Evolutionary conservation across 2,329 filamentous ascomycete genomes (phyloP), one percentile per base, ranked within the genome.

Genomic region (Xylaria digitata): DNA sequence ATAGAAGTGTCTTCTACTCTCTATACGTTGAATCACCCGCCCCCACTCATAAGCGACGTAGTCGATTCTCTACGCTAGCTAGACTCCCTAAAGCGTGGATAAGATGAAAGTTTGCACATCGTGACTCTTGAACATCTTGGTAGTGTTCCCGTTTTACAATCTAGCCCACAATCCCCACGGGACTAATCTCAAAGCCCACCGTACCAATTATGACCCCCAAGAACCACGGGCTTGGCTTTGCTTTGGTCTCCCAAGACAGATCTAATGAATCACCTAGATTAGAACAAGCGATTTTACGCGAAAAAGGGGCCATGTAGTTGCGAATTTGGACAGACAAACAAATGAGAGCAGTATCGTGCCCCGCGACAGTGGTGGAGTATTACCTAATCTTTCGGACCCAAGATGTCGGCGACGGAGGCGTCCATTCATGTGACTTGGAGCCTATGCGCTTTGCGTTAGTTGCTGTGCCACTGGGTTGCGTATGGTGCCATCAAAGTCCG

Each of bases 381-480:
- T 26, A 26, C 5, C 26, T 26, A 37, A 11, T 6, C 11, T 37
- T 37, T 37, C 2, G 9, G 37, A 57, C 13, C 46, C 48, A 6
- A 58, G 26, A 52, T 43, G 52, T 53, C 46, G 40, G 37, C 30
- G 15, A 46, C 13, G 21, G 45, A 21, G 30, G 34, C 13, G 43
- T 15, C 17, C 15, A 21, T 55, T 64, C 67, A 69, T 66, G 67
- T 69, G 67, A 69, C 56, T 40, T 57, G n/a, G 30, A 32, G 50
- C 13, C 50, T 26, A 66, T 68, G 66, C 59, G 61, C 52, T 53
- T 59, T 40, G 37, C 37, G 43, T 61, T 40, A 15, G 11, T 57
- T 50, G 61, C 65, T 54, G 46, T 61, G 61, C 61, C 65, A 30
- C 55, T 45, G n/a, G 32, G 34, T n/a, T 56, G 54, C 61, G 21